Evolutionary conservation across 2,329 filamentous ascomycete species (phyloP).

Genomic region (Penicillium sp.): DNA sequence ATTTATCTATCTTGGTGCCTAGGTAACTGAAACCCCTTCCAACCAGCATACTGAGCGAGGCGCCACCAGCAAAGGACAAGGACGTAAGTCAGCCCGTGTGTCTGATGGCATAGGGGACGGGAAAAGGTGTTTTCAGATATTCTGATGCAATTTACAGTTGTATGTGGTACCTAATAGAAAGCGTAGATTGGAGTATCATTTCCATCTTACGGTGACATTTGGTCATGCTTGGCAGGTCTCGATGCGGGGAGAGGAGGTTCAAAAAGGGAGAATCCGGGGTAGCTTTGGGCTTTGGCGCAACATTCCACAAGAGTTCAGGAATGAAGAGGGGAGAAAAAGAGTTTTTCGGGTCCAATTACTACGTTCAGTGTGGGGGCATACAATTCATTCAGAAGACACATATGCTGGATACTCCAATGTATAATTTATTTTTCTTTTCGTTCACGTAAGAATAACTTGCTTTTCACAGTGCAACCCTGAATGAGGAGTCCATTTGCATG

Average conservation of each 20-base stretch:
- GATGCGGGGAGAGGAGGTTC: conserved; percentile 5
- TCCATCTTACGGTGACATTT: conserved; percentile 3
- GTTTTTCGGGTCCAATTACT: neutral
- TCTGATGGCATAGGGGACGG: neutral
- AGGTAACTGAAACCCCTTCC: neutral
- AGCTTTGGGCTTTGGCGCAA: conserved; percentile 4
- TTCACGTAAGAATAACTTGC: neutral
- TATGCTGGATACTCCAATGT: neutral
- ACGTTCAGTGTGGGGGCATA: neutral
- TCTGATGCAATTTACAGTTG: neutral
- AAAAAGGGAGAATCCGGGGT: conserved; percentile 7
- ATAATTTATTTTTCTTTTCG: too few species aligned
- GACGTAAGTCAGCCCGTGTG: neutral
- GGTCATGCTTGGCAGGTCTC: conserved; percentile 6
- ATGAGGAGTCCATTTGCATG: neutral
- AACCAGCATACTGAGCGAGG: neutral
- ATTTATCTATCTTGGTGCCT: conserved; percentile 1
- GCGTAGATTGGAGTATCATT: neutral
- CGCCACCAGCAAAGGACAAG: neutral
- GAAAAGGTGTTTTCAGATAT: neutral
- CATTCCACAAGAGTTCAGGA: conserved; percentile 2
- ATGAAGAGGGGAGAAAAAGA: neutral
- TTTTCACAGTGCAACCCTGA: conserved; percentile 5
- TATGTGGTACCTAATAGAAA: neutral
- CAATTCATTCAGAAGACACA: neutral